Conservation (phyloP, 2,329 filamentous ascomycete genomes). For the Ophiocordyceps unilateralis region DNA sequence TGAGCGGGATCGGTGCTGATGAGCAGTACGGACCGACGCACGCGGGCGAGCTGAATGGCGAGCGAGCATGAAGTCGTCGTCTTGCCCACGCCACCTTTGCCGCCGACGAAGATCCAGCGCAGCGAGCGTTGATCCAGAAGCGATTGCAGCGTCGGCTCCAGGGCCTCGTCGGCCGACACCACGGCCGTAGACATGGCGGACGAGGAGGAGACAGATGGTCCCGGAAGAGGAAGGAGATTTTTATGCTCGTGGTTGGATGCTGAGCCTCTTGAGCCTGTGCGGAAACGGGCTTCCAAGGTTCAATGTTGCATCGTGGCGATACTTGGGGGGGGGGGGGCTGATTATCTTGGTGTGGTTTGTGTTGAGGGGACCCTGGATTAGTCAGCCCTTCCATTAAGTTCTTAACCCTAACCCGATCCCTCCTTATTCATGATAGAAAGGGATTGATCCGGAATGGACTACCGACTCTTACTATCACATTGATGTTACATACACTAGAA, state of each 20-base stretch:
- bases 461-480: no score
- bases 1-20: slow-evolving; percentile 98
- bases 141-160: slow-evolving; percentile 86
- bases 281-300: no score
- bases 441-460: no score
- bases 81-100: slow-evolving; percentile 96
- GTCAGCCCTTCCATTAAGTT: no score
- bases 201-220: not conserved
- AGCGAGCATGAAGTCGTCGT: slow-evolving; percentile 98
- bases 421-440: no score
- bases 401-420: no score
- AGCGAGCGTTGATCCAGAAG: slow-evolving; percentile 90
- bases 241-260: not conserved
- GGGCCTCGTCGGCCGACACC: slow-evolving; percentile 43
- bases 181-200: slow-evolving; percentile 10
- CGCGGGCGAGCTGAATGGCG: slow-evolving; percentile 90
- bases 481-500: no score
- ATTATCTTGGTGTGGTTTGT: no score
- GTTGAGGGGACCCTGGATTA: no score
- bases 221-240: not conserved
- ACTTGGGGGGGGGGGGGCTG: no score
- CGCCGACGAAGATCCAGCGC: slow-evolving; percentile 97
- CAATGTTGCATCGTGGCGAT: no score
- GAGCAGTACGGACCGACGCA: slow-evolving; percentile 86
- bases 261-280: no score